Conservation (phyloP, 371 early-diverging fungal species). For the Syncephalis fuscata region DNA sequence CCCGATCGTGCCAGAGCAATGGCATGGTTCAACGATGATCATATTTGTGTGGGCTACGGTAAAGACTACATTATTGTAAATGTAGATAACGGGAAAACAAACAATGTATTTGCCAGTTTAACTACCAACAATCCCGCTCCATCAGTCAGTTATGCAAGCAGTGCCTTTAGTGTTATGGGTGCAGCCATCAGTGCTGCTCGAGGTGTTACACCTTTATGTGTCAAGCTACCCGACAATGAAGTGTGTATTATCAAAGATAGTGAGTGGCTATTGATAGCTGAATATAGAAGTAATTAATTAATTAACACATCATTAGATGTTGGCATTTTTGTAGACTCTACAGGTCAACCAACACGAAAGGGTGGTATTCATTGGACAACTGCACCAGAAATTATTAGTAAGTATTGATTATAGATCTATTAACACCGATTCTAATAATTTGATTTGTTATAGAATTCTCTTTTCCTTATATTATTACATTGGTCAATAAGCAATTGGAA, state of each 20-base stretch:
- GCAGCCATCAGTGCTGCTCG: constrained; percentile 22
- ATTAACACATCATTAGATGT: constrained; percentile 20
- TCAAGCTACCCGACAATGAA: constrained; percentile 47
- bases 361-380: constrained; percentile 62
- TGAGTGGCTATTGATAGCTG: constrained; percentile 9
- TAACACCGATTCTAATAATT: too few species aligned
- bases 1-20: constrained; percentile 50
- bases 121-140: constrained; percentile 9
- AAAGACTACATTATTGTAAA: constrained; percentile 49
- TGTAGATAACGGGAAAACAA: constrained; percentile 31
- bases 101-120: constrained; percentile 21
- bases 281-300: neutral
- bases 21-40: constrained; percentile 47
- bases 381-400: constrained; percentile 52
- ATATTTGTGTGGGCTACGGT: constrained; percentile 45
- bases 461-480: constrained; percentile 56
- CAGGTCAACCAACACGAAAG: constrained; percentile 47
- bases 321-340: constrained; percentile 51
- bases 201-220: constrained; percentile 47
- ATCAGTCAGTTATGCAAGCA: constrained; percentile 2
- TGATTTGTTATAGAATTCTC: constrained; percentile 26
- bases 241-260: constrained; percentile 59
- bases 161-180: neutral
- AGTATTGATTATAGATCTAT: neutral
- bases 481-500: constrained; percentile 53